A percentile compares a stretch with the other conserved stretches of the same genome.
Conservation (phyloP, 2,329 filamentous ascomycete genomes). For the Neofusicoccum kwambonambiense region DNA sequence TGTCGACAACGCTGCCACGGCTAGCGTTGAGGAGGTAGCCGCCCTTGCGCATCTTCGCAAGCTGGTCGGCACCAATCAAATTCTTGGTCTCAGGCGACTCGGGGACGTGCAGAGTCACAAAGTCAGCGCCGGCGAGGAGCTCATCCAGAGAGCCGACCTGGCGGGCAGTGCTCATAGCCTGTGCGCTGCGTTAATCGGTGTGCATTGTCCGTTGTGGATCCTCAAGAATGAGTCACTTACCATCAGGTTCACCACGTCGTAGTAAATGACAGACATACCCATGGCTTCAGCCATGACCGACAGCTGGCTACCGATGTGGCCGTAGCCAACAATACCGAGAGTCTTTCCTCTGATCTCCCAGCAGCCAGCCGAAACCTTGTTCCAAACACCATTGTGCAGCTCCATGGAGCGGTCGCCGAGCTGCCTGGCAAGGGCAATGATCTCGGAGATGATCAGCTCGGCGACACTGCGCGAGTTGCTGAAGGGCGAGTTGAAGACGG, state of each 20-base stretch:
- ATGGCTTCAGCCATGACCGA: conserved; percentile 95
- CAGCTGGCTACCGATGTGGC: conserved; percentile 93
- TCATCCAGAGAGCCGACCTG: conserved; percentile 77
- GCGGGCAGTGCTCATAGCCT: conserved; percentile 75
- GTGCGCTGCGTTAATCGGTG: not conserved
- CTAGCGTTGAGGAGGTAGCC: conserved; percentile 96
- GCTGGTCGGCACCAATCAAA: conserved; percentile 78
- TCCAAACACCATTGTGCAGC: conserved; percentile 93
- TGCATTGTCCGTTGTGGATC: not conserved
- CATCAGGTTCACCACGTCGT: conserved; percentile 93
- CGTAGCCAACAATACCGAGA: conserved; percentile 92
- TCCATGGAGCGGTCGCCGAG: conserved; percentile 90
- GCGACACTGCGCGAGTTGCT: conserved; percentile 96
- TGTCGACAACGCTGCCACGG: conserved; percentile 90
- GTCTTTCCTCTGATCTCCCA: conserved; percentile 99
- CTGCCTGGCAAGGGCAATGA: conserved; percentile 88
- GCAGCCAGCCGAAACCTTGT: conserved; percentile 94
- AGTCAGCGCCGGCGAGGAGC: conserved; percentile 79
- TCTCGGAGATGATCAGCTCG: conserved; percentile 91
- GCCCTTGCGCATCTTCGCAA: conserved; percentile 87
- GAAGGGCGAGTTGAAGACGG: conserved; percentile 98
- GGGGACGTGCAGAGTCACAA: conserved; percentile 91
- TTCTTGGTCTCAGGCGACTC: conserved; percentile 90
- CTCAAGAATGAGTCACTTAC: not conserved
- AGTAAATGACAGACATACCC: conserved; percentile 98